Base-by-base conservation (phyloP, 768 basidiomycete genomes). In the Trametes cingulata region DNA sequence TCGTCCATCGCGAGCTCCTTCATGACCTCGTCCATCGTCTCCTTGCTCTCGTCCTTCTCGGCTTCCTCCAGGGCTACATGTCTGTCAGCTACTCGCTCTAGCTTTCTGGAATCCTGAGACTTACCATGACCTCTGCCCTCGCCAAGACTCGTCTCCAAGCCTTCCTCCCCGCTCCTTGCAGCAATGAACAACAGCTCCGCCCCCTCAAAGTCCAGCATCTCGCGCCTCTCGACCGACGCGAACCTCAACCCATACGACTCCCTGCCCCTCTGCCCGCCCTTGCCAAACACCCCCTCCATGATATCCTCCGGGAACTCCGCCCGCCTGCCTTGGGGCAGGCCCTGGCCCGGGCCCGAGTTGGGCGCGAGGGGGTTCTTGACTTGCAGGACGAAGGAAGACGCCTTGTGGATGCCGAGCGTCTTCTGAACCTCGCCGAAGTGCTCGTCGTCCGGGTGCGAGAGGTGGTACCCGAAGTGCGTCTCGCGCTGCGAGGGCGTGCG, bases 311-410 rank as follows among this genome's bases (percentile, higher is more conserved):
- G 79, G 66, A 82, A 84, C 10, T 77, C 69, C 3, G 78, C 77
- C 5, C 76, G 71, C 55, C 76, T 77, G 24, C 63, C 64, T 19
- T 67, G 56, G 13, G 73, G 62, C 24, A 72, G 49, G 10, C 68
- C 72, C 22, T 65, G 66, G 25, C 58, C 66, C 0, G 74, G 73
- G 0, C 68, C 77, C 3, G 74, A 74, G 2, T 72, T 70, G 0
- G 81, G 77, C 12, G 81, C 81, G 0, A 80, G 72, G 0, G 84
- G 84, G 60, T 86, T 86, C 73, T 85, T 87, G 48, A 86, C 81
- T 62, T 87, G 85, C 6, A 87, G 39, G 15, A 84, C 73, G 62
- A 86, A 87, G 0, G 81, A 81, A 0, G 81, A 82, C 0, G 81
- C 79, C 0, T 72, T 71, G 50, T 77, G 71, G 56, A 88, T 83